These are phyloP conservation scores for Colletotrichum coccodes DNA, from an alignment of 2,329 filamentous ascomycete species.

Conservation along the genomic window DNA sequence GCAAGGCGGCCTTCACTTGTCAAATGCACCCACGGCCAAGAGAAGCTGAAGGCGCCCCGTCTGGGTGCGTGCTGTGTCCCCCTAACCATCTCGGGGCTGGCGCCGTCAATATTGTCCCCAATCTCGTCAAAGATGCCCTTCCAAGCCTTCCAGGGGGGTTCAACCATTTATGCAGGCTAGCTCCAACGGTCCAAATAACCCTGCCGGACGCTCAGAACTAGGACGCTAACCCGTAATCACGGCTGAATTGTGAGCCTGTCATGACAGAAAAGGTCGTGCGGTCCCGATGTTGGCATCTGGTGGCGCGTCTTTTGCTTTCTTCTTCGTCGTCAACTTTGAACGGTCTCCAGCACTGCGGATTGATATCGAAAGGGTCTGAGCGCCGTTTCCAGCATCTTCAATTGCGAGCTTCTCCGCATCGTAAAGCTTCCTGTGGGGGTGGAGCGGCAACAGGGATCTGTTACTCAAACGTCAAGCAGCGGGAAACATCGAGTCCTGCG, in stretches of 20 bases:
- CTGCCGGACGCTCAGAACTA: not conserved
- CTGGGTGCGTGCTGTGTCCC: not conserved
- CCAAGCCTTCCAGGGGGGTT: not conserved
- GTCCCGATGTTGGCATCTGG: not conserved
- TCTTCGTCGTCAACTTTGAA: not conserved
- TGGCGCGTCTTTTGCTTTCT: not conserved
- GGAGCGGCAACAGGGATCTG: slow-evolving; percentile 7
- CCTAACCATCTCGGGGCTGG: slow-evolving; percentile 19
- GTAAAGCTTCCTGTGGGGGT: slow-evolving; percentile 4
- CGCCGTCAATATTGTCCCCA: not conserved
- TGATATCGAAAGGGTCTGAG: not conserved
- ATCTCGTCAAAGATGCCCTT: not conserved
- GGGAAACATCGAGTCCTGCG: not conserved
- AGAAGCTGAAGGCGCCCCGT: slow-evolving; percentile 1
- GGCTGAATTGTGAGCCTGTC: slow-evolving; percentile 6
- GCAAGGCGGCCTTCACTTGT: not conserved
- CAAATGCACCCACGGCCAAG: slow-evolving; percentile 1
- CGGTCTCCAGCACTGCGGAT: not conserved
- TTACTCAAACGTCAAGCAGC: not conserved
- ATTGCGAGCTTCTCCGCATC: slow-evolving; percentile 15
- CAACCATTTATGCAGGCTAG: not conserved
- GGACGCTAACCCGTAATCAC: slow-evolving; percentile 4
- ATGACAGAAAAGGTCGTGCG: slow-evolving; percentile 11
- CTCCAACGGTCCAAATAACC: not conserved
- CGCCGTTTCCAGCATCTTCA: not conserved